phyloP scores from a whole-genome alignment of 2,329 filamentous ascomycete genomes.

The Hypoxylon sp. region DNA sequence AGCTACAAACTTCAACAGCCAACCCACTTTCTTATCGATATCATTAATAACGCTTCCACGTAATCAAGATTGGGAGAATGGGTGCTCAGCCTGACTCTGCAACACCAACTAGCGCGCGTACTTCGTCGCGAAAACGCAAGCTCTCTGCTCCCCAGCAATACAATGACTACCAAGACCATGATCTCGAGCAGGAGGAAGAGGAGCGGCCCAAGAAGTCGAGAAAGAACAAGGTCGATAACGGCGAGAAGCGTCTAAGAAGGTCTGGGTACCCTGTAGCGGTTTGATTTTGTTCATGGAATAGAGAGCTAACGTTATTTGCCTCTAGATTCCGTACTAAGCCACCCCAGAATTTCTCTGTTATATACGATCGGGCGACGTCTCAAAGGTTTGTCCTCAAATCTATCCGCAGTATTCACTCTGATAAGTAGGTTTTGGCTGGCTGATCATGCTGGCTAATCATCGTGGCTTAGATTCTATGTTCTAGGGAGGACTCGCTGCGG shows the following conservation, averaged over 20 bases:
- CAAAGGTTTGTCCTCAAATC: constrained; percentile 54
- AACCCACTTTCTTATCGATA: constrained; percentile 8
- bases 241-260: constrained; percentile 38
- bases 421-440: background rate
- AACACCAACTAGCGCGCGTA: background rate
- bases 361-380: constrained; percentile 59
- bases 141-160: background rate
- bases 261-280: background rate
- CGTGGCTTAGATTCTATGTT: constrained; percentile 60
- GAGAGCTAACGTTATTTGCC: constrained; percentile 6
- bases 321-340: constrained; percentile 53
- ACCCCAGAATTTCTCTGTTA: constrained; percentile 56
- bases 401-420: background rate
- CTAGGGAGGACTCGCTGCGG: constrained; percentile 59
- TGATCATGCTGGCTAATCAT: background rate
- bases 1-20: background rate
- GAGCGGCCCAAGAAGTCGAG: constrained; percentile 17
- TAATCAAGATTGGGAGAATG: constrained; percentile 3
- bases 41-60: background rate
- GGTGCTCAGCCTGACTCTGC: constrained; percentile 5
- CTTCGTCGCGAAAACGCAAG: constrained; percentile 34
- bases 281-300: background rate
- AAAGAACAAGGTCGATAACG: constrained; percentile 8
- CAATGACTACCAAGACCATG: constrained; percentile 3
- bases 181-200: constrained; percentile 11